phyloP scores from a whole-genome alignment of 805 yeast genomes.

The Lipomyces japonicus region DNA sequence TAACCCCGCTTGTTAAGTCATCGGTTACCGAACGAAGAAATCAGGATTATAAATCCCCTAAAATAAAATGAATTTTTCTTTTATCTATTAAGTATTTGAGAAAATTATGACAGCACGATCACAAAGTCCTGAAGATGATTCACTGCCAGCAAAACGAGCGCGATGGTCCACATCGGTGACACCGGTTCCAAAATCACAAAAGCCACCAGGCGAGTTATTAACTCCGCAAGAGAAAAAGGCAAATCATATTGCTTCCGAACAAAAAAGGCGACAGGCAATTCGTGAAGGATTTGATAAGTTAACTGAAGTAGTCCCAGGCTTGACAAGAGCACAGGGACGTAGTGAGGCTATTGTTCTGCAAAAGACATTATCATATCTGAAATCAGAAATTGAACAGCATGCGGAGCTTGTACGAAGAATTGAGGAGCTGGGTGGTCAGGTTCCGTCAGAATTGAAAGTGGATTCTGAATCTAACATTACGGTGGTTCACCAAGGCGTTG shows the following conservation, averaged over 20 bases:
- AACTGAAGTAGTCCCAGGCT: constrained; percentile 69
- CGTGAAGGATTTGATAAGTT: constrained; percentile 75
- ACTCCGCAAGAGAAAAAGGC: constrained; percentile 42
- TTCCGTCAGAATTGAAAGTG: constrained; percentile 20
- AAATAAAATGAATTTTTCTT: too few relatives aligned
- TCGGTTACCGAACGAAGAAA: too few relatives aligned
- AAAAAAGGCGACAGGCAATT: constrained; percentile 79
- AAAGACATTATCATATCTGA: constrained; percentile 40
- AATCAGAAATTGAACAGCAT: constrained; percentile 36
- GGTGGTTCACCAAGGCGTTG: too few relatives aligned
- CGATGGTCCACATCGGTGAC: constrained; percentile 10
- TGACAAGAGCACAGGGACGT: constrained; percentile 65
- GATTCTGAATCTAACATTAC: too few relatives aligned
- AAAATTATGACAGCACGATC: too few relatives aligned
- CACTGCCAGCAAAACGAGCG: constrained; percentile 2
- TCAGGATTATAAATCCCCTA: too few relatives aligned
- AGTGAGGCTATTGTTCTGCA: constrained; percentile 74
- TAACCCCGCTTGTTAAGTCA: too few relatives aligned
- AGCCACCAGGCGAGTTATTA: constrained; percentile 31
- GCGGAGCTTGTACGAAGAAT: constrained; percentile 32
- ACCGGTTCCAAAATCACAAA: constrained; percentile 27
- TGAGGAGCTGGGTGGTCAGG: constrained; percentile 11
- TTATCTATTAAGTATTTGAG: too few relatives aligned
- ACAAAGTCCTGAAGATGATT: neutral
- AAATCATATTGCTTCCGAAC: constrained; percentile 81